Evolutionary conservation across 2,329 filamentous ascomycete species (phyloP).

Genomic region (Curvularia hawaiiensis): DNA sequence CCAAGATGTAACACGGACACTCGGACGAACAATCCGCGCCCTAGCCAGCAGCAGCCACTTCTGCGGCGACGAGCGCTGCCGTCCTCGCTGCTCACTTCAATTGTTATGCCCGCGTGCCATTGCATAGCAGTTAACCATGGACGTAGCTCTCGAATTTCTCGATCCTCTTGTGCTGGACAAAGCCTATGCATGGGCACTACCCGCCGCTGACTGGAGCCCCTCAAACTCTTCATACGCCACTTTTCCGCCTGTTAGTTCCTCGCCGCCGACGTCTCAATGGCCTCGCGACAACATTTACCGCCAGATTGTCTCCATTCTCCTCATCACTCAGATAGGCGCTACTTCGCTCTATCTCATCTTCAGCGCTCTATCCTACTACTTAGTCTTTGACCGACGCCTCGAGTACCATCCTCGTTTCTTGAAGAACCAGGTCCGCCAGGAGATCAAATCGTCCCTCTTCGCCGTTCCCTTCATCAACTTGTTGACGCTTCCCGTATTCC

Average conservation of each 20-base stretch:
- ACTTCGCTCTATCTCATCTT: slow-evolving; percentile 14
- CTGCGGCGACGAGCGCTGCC: slow-evolving; percentile 7
- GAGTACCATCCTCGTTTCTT: slow-evolving; percentile 14
- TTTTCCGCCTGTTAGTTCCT: neutral
- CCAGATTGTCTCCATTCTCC: slow-evolving; percentile 11
- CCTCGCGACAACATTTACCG: slow-evolving; percentile 15
- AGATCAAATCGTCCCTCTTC: slow-evolving; percentile 10
- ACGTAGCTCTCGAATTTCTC: slow-evolving; percentile 14
- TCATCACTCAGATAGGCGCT: slow-evolving; percentile 11
- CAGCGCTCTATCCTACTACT: slow-evolving; percentile 11
- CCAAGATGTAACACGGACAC: slow-evolving; percentile 11
- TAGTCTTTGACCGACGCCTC: slow-evolving; percentile 12
- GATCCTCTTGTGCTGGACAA: slow-evolving; percentile 15
- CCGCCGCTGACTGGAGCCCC: neutral
- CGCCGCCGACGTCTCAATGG: slow-evolving; percentile 10
- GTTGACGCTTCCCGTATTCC: slow-evolving; percentile 9
- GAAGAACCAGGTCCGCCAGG: slow-evolving; percentile 12
- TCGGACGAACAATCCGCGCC: slow-evolving; percentile 4
- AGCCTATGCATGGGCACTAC: slow-evolving; percentile 14
- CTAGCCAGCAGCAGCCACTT: slow-evolving; percentile 6
- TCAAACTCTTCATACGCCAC: slow-evolving; percentile 8
- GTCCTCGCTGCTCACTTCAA: slow-evolving; percentile 8
- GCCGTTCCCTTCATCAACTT: slow-evolving; percentile 13
- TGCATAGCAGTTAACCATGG: slow-evolving; percentile 13
- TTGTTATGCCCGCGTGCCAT: slow-evolving; percentile 4